Conservation (phyloP, 306 rosid species). For the Gastrolobium villosum region DNA sequence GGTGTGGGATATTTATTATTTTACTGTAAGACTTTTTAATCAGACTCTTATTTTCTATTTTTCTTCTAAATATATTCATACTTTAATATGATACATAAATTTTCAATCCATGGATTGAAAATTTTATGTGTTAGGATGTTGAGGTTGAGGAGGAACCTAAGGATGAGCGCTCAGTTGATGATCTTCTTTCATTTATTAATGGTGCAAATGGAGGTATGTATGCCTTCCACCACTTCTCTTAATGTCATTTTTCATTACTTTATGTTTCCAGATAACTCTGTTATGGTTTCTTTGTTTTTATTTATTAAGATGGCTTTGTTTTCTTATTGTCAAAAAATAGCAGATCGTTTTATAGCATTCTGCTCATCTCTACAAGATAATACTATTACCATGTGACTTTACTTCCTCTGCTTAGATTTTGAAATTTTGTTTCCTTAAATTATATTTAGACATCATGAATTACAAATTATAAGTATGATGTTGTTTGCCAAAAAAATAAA, state of each 20-base stretch:
- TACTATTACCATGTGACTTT: not conserved
- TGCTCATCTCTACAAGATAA: constrained; percentile 17
- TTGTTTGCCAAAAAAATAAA: no score
- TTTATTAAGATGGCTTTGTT: not conserved
- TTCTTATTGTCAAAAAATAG: not conserved
- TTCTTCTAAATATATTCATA: no score
- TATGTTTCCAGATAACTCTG: constrained; percentile 10
- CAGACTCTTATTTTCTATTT: no score
- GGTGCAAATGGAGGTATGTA: constrained; percentile 74
- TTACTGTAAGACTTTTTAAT: no score
- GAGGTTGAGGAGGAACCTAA: constrained; percentile 79
- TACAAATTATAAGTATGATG: constrained; percentile 6
- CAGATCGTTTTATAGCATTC: constrained; percentile 4
- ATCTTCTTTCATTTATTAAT: constrained; percentile 87
- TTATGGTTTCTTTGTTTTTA: not conserved
- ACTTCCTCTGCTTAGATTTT: constrained; percentile 6
- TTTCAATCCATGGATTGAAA: not conserved
- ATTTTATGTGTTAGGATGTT: constrained; percentile 63
- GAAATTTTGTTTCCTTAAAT: constrained; percentile 5
- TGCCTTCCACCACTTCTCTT: constrained; percentile 16
- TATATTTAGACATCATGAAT: constrained; percentile 1
- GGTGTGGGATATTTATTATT: no score
- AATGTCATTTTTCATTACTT: constrained; percentile 26
- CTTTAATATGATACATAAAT: no score
- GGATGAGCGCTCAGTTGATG: constrained; percentile 92